Evolutionary conservation across 495 filamentous ascomycete species (phyloP), one percentile per base, ranked within the genome.

Genomic region (Penicillium lagena): DNA sequence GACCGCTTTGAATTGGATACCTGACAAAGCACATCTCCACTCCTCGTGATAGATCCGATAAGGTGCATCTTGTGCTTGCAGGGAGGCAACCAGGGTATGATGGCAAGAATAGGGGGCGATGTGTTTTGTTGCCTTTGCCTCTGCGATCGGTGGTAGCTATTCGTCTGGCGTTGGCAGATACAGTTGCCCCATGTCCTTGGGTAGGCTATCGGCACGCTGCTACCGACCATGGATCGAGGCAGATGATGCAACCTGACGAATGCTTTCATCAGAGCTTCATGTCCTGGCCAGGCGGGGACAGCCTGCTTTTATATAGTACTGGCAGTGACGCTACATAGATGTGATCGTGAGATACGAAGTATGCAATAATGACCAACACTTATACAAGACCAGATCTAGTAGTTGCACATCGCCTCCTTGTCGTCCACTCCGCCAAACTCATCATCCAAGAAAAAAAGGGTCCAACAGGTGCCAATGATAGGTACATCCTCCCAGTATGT

Each of bases 211-310:
- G 56, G 49, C 58, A 49, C 49, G 45, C 34, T 30, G 22, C 29
- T 9, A 37, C 38, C 50, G 46, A 63, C 57, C 60, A 53, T 66
- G 62, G 62, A 55, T 52, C 52, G 17, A 39, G 22, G 42, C 41
- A 34, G 37, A 59, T 59, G 59, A 63, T 60, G 58, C 59, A 62
- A 49, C 55, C 55, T 66, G 60, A 64, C 63, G 55, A 61, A 51
- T 57, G 31, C 40, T 66, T 56, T 63, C 60, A 68, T 68, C 62
- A 67, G 22, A 22, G 22, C 22, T 22, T 22, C 22, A 22, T 22
- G 22, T 35, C 27, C 41, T n/a, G 8, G 42, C 36, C 31, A 48
- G 47, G n/a, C n/a, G 49, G 35, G 15, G 33, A 15, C 12, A 30
- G 12, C 39, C 42, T 12, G 15, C 35, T 14, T 38, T 51, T 63